These are phyloP conservation scores for Daldinia sp. DNA, from an alignment of 2,329 filamentous ascomycete genomes.

Conservation along the genomic window DNA sequence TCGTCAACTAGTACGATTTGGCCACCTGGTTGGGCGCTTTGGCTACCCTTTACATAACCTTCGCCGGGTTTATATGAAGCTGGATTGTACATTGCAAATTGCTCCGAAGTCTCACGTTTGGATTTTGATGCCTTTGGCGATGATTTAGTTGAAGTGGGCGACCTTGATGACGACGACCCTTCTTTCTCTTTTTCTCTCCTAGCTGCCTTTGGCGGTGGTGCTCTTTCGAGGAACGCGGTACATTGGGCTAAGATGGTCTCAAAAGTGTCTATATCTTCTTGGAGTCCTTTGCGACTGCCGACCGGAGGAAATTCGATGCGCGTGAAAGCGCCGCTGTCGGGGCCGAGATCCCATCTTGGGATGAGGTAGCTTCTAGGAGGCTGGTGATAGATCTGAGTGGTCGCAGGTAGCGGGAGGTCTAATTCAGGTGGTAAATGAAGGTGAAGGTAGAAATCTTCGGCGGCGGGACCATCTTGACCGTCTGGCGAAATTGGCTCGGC, in stretches of 20 bases:
- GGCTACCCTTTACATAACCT: constrained; percentile 73
- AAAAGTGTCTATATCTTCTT: constrained; percentile 95
- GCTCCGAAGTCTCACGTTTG: constrained; percentile 53
- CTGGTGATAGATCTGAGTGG: constrained; percentile 97
- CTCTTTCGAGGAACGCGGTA: constrained; percentile 91
- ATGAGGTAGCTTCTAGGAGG: constrained; percentile 93
- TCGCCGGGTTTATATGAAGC: constrained; percentile 81
- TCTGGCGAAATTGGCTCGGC: constrained; percentile 60
- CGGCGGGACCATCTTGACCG: constrained; percentile 61
- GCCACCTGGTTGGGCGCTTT: constrained; percentile 67
- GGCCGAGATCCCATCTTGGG: constrained; percentile 91
- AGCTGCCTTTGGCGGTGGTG: constrained; percentile 64
- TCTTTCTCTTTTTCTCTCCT: constrained; percentile 44
- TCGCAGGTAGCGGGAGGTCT: constrained; percentile 90
- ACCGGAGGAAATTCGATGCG: constrained; percentile 86
- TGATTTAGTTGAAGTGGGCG: constrained; percentile 35
- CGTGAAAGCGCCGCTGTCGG: constrained; percentile 88
- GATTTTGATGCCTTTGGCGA: constrained; percentile 51
- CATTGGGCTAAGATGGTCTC: constrained; percentile 98
- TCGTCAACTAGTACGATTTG: constrained; percentile 94
- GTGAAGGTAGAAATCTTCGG: constrained; percentile 97
- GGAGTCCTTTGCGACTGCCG: constrained; percentile 75
- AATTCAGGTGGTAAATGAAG: constrained; percentile 94
- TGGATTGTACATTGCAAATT: constrained; percentile 77
- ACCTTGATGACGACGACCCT: constrained; percentile 35